Percentiles rank a stretch among this genome's conserved stretches.
phyloP scores from a whole-genome alignment of 139 green algal genomes.

The Closterium sp. region DNA sequence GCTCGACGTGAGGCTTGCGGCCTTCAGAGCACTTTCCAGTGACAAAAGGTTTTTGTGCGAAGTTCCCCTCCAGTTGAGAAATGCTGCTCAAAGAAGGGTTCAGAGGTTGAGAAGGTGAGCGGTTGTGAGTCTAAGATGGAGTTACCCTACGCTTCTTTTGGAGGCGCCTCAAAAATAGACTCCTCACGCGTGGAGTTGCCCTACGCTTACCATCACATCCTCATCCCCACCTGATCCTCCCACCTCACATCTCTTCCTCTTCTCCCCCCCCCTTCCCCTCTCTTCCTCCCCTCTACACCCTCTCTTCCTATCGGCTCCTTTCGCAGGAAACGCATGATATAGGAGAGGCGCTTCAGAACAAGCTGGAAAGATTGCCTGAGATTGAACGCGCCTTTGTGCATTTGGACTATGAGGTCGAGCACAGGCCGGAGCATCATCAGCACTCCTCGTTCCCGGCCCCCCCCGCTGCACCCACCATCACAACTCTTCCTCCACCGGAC shows the following conservation, averaged over 20 bases:
- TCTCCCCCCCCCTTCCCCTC: background rate
- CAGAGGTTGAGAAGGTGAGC: too few species aligned
- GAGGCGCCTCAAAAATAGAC: too few species aligned
- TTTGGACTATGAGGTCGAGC: slow-evolving; percentile 58
- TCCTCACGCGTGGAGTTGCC: too few species aligned
- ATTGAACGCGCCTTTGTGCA: slow-evolving; percentile 63
- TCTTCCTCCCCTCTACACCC: background rate
- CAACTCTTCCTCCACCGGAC: background rate
- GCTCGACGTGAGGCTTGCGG: too few species aligned
- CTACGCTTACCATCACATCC: too few species aligned
- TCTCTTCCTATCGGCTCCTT: background rate
- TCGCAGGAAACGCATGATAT: slow-evolving; percentile 51
- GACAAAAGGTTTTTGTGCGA: too few species aligned
- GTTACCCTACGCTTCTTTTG: too few species aligned
- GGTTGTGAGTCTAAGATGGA: too few species aligned
- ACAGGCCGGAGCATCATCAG: slow-evolving; percentile 56
- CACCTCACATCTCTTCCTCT: background rate
- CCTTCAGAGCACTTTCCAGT: too few species aligned
- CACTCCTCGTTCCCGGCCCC: background rate
- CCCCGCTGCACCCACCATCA: slow-evolving; percentile 55
- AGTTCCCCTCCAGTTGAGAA: too few species aligned
- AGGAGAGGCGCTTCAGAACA: slow-evolving; percentile 57
- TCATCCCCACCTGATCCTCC: background rate
- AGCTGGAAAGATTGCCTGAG: slow-evolving; percentile 60
- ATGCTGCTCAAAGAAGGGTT: too few species aligned